phyloP scores from a whole-genome alignment of 352 stramenopile species.

The Globisporangium solare region DNA sequence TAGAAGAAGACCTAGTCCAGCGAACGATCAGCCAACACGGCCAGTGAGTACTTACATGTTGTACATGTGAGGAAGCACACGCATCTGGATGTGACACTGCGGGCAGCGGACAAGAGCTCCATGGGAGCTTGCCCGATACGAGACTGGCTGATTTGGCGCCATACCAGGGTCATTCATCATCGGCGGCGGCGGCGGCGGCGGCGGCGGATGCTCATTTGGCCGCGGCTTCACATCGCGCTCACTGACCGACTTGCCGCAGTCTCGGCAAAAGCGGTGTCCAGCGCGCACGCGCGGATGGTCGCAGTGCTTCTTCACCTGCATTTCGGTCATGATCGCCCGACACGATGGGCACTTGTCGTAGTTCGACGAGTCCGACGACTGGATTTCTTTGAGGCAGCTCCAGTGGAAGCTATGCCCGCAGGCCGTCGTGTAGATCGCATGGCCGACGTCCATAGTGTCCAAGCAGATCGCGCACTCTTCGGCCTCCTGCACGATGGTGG shows the following conservation, averaged over 20 bases:
- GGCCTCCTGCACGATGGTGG: slow-evolving; percentile 51
- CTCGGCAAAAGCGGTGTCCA: slow-evolving; percentile 74
- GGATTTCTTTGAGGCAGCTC: slow-evolving; percentile 81
- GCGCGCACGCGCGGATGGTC: slow-evolving; percentile 79
- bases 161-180: neutral
- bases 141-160: slow-evolving; percentile 42
- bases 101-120: slow-evolving; percentile 81
- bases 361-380: slow-evolving; percentile 72
- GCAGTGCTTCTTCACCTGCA: slow-evolving; percentile 82
- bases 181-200: slow-evolving; percentile 5
- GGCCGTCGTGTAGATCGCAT: slow-evolving; percentile 80
- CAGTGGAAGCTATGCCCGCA: slow-evolving; percentile 86
- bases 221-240: slow-evolving; percentile 67
- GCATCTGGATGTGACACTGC: slow-evolving; percentile 86
- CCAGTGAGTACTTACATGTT: slow-evolving; percentile 64
- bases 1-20: neutral
- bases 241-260: slow-evolving; percentile 57
- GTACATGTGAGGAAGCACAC: slow-evolving; percentile 85
- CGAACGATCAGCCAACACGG: slow-evolving; percentile 1
- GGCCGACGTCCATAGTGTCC: slow-evolving; percentile 71
- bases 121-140: slow-evolving; percentile 75
- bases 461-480: slow-evolving; percentile 86
- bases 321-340: slow-evolving; percentile 65
- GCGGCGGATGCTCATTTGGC: slow-evolving; percentile 26
- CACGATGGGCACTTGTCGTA: slow-evolving; percentile 85